phyloP scores from a whole-genome alignment of 148 eudicot genomes.

The Rhododendron kiyosumense region DNA sequence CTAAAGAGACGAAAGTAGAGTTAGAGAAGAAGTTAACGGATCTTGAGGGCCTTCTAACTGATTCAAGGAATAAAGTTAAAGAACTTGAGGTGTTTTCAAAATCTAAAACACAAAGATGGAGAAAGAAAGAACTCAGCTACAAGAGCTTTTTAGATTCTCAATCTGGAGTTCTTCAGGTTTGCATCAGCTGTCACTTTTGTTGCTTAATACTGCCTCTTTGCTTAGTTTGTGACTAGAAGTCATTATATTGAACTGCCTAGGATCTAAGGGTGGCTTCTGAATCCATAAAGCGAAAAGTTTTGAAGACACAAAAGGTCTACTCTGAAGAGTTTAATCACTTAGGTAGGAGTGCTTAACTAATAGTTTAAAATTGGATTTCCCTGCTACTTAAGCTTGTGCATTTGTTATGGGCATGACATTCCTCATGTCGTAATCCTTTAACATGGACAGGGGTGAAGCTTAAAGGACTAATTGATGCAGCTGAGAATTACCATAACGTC shows the following conservation, averaged over 20 bases:
- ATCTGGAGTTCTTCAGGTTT: conserved; percentile 56
- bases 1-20: conserved; percentile 44
- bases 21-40: conserved; percentile 58
- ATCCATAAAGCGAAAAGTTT: conserved; percentile 59
- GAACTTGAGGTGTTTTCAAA: conserved; percentile 67
- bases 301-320: conserved; percentile 43
- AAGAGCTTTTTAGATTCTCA: conserved; percentile 60
- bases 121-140: conserved; percentile 56
- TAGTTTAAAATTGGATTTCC: conserved; percentile 5
- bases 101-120: conserved; percentile 53
- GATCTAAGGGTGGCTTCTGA: conserved; percentile 48
- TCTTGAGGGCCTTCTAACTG: conserved; percentile 49
- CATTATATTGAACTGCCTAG: conserved; percentile 28
- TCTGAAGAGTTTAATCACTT: conserved; percentile 58
- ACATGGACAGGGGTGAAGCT: conserved; percentile 55
- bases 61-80: conserved; percentile 60
- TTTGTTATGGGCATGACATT: conserved; percentile 9
- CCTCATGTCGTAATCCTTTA: conserved; percentile 7
- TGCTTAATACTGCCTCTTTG: neutral
- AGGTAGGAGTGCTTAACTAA: conserved; percentile 35
- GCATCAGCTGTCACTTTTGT: conserved; percentile 9
- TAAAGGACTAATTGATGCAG: conserved; percentile 67
- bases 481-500: conserved; percentile 75
- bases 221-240: conserved; percentile 12
- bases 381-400: neutral